These are phyloP conservation scores for Exobasidium cylindrosporum DNA, from an alignment of 1,284 basidiomycete genomes.

Conservation along the genomic window DNA sequence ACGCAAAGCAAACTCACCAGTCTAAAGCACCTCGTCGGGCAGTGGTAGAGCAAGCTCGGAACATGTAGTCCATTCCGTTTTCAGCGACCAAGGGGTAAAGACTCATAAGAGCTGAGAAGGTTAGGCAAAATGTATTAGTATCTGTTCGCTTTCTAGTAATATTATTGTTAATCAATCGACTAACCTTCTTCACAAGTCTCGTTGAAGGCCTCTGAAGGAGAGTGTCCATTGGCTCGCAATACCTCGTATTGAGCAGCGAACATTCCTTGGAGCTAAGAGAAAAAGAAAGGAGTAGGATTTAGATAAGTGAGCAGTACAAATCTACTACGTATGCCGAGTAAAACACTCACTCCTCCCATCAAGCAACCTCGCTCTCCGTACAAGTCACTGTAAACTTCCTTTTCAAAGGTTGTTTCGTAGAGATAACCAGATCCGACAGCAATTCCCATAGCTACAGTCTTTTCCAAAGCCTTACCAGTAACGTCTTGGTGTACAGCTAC, in stretches of 20 bases:
- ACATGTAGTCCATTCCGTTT: constrained; percentile 99
- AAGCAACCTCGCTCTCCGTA: constrained; percentile 99
- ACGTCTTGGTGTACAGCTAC: constrained; percentile 86
- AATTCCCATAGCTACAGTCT: constrained; percentile 90
- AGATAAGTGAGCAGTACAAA: too few species aligned
- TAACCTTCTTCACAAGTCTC: constrained; percentile 65
- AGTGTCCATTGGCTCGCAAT: constrained; percentile 95
- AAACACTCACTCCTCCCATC: constrained; percentile 84
- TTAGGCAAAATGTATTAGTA: too few species aligned
- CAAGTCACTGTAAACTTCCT: constrained; percentile 98
- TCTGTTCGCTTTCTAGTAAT: too few species aligned
- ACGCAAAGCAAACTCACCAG: constrained; percentile 62
- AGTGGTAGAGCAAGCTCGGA: constrained; percentile 88
- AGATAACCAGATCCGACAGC: constrained; percentile 93
- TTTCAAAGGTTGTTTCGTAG: constrained; percentile 98
- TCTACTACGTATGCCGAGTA: too few species aligned
- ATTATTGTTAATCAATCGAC: too few species aligned
- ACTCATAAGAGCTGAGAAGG: constrained; percentile 72
- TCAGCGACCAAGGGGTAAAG: constrained; percentile 95
- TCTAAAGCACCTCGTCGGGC: constrained; percentile 97
- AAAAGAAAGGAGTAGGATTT: neutral
- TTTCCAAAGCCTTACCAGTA: constrained; percentile 95
- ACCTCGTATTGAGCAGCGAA: constrained; percentile 99
- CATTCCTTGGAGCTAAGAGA: constrained; percentile 69
- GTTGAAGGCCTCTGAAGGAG: constrained; percentile 98